Conservation (phyloP, 2,329 filamentous ascomycete genomes). For the Trichophyton schoenleinii region DNA sequence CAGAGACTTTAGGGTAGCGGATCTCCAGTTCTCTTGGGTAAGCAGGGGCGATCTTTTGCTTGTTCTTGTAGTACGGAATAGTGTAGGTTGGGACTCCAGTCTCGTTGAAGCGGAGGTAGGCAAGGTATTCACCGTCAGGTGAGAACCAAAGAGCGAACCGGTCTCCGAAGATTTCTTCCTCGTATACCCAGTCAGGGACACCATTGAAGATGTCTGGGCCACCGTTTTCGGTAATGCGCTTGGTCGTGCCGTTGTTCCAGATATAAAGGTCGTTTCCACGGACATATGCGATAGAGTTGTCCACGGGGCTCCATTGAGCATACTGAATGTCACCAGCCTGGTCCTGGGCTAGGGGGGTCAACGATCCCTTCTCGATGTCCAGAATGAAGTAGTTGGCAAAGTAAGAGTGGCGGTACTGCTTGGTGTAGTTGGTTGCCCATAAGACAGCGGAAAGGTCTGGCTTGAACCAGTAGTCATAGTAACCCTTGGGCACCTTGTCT, state of each 20-base stretch:
- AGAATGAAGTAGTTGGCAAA: conserved; percentile 55
- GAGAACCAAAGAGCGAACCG: conserved; percentile 87
- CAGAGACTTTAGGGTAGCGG: conserved; percentile 57
- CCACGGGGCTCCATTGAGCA: conserved; percentile 47
- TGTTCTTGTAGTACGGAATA: conserved; percentile 54
- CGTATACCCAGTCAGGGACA: conserved; percentile 90
- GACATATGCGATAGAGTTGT: conserved; percentile 53
- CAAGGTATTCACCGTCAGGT: conserved; percentile 67
- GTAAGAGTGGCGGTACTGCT: conserved; percentile 57
- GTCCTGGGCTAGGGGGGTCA: conserved; percentile 44
- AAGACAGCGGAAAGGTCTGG: conserved; percentile 47
- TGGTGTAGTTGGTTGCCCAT: conserved; percentile 53
- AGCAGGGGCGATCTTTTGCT: conserved; percentile 42
- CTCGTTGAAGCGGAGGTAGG: conserved; percentile 77
- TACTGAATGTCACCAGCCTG: conserved; percentile 56
- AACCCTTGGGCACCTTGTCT: conserved; percentile 43
- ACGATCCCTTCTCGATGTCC: conserved; percentile 45
- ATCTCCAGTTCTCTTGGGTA: conserved; percentile 53
- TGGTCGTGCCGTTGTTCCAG: conserved; percentile 42
- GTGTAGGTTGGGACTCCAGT: conserved; percentile 55
- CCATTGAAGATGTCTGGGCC: conserved; percentile 78
- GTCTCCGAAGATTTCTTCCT: conserved; percentile 63
- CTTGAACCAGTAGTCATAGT: conserved; percentile 50
- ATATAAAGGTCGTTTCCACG: conserved; percentile 54
- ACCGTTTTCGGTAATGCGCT: conserved; percentile 66